Evolutionary conservation across 192 early-diverging fungal species (phyloP).

Genomic region (Phycomyces blakesleeanus): DNA sequence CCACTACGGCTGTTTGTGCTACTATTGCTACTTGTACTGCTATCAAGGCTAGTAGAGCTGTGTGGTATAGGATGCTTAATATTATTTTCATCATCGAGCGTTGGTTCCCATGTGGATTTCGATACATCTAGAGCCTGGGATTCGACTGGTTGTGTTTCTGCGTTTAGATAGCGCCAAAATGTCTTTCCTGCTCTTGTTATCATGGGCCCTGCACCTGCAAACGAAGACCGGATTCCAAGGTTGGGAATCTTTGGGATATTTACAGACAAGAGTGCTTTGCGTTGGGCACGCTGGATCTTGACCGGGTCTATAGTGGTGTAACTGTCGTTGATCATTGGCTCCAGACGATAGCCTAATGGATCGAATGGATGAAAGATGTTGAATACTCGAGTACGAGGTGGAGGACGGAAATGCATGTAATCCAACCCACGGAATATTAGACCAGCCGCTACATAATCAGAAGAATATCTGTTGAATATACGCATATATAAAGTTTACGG

Average conservation of each 20-base stretch:
- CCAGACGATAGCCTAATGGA: conserved; percentile 64
- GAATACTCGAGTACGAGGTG: conserved; percentile 47
- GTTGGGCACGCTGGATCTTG: conserved; percentile 23
- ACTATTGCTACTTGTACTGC: too few relatives aligned
- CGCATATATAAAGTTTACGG: conserved; percentile 11
- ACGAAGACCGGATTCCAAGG: conserved; percentile 28
- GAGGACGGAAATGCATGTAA: conserved; percentile 47
- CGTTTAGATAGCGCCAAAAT: conserved; percentile 25
- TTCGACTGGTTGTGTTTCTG: not conserved
- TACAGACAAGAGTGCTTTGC: conserved; percentile 5
- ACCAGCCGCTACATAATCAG: conserved; percentile 41
- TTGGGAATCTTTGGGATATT: conserved; percentile 23
- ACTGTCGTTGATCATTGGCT: conserved; percentile 51
- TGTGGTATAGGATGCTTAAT: too few relatives aligned
- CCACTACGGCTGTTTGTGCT: too few relatives aligned
- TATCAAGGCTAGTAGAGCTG: too few relatives aligned
- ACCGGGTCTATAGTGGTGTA: conserved; percentile 50
- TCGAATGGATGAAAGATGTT: conserved; percentile 74
- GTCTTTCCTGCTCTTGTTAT: not conserved
- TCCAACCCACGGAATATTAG: conserved; percentile 55
- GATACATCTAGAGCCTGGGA: not conserved
- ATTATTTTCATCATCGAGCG: too few relatives aligned
- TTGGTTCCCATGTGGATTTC: too few relatives aligned
- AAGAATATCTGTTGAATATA: too few relatives aligned
- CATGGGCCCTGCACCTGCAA: conserved; percentile 23